Evolutionary conservation across 2,329 filamentous ascomycete genomes (phyloP).

Genomic region (Alternaria panax): DNA sequence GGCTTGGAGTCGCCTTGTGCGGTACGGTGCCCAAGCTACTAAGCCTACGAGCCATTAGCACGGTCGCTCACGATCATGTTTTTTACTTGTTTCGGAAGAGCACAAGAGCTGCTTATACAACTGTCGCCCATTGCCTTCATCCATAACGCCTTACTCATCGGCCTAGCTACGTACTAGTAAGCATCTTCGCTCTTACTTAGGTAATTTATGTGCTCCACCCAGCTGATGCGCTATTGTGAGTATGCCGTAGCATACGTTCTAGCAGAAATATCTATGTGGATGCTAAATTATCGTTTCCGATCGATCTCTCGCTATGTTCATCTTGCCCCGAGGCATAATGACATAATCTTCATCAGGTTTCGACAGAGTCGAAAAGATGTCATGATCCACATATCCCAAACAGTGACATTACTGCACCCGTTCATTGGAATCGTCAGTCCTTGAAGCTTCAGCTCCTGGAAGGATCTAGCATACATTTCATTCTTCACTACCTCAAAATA

Average conservation of each 20-base stretch:
- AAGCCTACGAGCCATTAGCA: not conserved
- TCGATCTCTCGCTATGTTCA: not conserved
- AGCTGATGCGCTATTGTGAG: not conserved
- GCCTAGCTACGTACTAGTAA: not conserved
- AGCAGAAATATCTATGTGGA: not conserved
- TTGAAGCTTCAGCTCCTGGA: not conserved
- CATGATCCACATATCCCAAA: not conserved
- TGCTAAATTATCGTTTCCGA: not conserved
- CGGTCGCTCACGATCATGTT: not conserved
- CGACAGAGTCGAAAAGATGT: not conserved
- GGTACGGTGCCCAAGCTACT: not conserved
- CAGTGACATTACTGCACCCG: not conserved
- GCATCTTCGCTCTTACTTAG: not conserved
- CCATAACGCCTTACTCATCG: not conserved
- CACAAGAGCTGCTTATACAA: not conserved
- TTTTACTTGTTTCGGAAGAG: not conserved
- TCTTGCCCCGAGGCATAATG: not conserved
- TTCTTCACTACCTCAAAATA: not conserved
- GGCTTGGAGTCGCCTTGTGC: slow-evolving; percentile 25
- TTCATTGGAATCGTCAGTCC: not conserved
- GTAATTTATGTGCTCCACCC: not conserved
- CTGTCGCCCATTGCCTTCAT: not conserved
- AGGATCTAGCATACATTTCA: not conserved
- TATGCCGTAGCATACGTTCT: not conserved
- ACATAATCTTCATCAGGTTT: not conserved